These are phyloP conservation scores for Rossbeevera mucosa DNA, from an alignment of 768 basidiomycete genomes.

Conservation along the genomic window DNA sequence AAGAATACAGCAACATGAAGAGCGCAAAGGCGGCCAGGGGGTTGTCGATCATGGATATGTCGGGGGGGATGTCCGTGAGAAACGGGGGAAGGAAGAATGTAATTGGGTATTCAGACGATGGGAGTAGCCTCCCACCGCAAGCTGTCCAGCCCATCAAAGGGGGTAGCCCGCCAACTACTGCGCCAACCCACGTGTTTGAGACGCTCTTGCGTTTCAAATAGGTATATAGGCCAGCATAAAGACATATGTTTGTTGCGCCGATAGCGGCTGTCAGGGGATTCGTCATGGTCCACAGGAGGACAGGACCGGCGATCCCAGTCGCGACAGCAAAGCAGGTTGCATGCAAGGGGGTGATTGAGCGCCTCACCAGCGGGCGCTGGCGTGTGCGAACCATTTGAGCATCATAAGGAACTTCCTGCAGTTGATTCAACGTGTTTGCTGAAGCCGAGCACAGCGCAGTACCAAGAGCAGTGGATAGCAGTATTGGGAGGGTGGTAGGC, in stretches of 20 bases:
- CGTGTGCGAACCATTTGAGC: constrained; percentile 95
- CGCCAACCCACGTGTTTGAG: constrained; percentile 91
- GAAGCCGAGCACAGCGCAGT: constrained; percentile 89
- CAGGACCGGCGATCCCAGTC: constrained; percentile 77
- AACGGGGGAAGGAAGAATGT: constrained; percentile 60
- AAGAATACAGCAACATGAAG: constrained; percentile 84
- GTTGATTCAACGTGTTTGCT: constrained; percentile 91
- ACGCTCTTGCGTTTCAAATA: constrained; percentile 81
- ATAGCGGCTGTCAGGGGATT: constrained; percentile 83
- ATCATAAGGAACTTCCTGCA: constrained; percentile 93
- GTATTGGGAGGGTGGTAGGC: constrained; percentile 75
- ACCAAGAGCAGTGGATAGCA: constrained; percentile 84
- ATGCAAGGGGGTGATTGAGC: constrained; percentile 81
- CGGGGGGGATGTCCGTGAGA: constrained; percentile 39
- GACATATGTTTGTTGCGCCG: constrained; percentile 76
- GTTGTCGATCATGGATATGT: constrained; percentile 62
- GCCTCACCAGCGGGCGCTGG: constrained; percentile 77
- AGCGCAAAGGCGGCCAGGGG: constrained; percentile 77
- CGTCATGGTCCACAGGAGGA: constrained; percentile 73
- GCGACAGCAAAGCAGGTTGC: constrained; percentile 72
- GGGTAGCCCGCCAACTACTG: constrained; percentile 88
- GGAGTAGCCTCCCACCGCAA: constrained; percentile 74
- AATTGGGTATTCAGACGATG: constrained; percentile 55
- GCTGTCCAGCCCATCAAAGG: constrained; percentile 99
- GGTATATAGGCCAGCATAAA: constrained; percentile 92